Conservation (phyloP, 2,329 filamentous ascomycete species). For the Conoideocrella luteorostrata region DNA sequence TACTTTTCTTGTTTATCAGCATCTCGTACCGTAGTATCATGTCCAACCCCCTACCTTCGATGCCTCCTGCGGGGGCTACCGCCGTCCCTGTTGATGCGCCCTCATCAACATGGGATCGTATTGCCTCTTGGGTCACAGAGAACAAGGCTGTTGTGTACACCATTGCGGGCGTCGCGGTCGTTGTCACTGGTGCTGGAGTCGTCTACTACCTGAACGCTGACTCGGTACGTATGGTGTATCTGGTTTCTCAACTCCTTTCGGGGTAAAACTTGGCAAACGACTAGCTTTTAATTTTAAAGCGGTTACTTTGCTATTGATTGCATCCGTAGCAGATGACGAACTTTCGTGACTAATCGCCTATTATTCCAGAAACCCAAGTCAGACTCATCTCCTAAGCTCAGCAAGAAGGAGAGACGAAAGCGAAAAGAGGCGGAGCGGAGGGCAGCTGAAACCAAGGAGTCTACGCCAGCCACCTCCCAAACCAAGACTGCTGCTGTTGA, state of each 20-base stretch:
- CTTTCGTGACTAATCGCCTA: background rate
- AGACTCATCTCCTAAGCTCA: constrained; percentile 60
- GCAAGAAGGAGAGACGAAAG: constrained; percentile 86
- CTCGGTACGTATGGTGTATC: constrained; percentile 35
- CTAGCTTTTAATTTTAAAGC: no score
- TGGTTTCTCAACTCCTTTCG: constrained; percentile 3
- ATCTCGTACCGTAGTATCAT: constrained; percentile 24
- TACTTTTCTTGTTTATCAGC: constrained; percentile 15
- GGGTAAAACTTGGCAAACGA: background rate
- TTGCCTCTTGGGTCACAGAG: constrained; percentile 88
- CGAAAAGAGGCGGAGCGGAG: constrained; percentile 71
- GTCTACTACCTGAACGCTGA: constrained; percentile 78
- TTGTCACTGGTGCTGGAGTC: constrained; percentile 83
- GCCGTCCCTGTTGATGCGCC: constrained; percentile 48
- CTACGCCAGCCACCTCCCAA: constrained; percentile 29
- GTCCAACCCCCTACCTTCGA: constrained; percentile 42
- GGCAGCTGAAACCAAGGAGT: constrained; percentile 38
- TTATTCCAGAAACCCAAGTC: constrained; percentile 34
- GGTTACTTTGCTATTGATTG: background rate
- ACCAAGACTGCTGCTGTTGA: constrained; percentile 48
- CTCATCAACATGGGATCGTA: constrained; percentile 77
- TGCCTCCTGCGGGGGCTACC: constrained; percentile 38
- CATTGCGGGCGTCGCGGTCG: constrained; percentile 86
- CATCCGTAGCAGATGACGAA: background rate
- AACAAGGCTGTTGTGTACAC: constrained; percentile 96